phyloP scores from a whole-genome alignment of 1,139 yeast species.

The Pichia inconspicua region DNA sequence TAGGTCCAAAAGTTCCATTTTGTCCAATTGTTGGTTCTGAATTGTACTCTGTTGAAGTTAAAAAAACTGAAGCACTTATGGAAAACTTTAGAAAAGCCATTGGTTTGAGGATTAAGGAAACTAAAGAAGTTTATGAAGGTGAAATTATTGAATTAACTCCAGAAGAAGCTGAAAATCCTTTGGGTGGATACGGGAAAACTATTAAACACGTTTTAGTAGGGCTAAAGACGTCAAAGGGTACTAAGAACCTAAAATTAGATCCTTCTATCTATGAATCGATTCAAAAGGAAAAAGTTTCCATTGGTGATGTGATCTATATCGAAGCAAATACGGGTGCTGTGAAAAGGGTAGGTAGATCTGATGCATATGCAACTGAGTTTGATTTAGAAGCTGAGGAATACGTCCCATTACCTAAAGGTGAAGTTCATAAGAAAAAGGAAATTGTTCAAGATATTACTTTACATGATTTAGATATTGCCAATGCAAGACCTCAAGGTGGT shows the following conservation, averaged over 20 bases:
- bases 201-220: constrained; percentile 92
- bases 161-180: constrained; percentile 93
- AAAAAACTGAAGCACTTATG: constrained; percentile 95
- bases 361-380: constrained; percentile 96
- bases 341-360: constrained; percentile 94
- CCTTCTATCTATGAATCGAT: constrained; percentile 94
- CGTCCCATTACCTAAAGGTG: constrained; percentile 97
- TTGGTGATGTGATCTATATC: constrained; percentile 94
- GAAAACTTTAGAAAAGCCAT: constrained; percentile 96
- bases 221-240: constrained; percentile 90
- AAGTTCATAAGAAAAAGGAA: constrained; percentile 96
- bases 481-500: constrained; percentile 97
- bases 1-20: constrained; percentile 97
- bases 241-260: constrained; percentile 84
- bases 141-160: constrained; percentile 96
- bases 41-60: constrained; percentile 92
- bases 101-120: constrained; percentile 91
- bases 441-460: constrained; percentile 95
- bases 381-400: constrained; percentile 98
- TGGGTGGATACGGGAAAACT: constrained; percentile 97
- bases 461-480: constrained; percentile 93
- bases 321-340: constrained; percentile 98
- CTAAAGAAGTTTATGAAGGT: constrained; percentile 97
- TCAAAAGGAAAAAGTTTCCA: constrained; percentile 88
- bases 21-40: constrained; percentile 97